These are phyloP conservation scores for Pterulicium gracile DNA, from an alignment of 1,284 basidiomycete species.

Conservation along the genomic window DNA sequence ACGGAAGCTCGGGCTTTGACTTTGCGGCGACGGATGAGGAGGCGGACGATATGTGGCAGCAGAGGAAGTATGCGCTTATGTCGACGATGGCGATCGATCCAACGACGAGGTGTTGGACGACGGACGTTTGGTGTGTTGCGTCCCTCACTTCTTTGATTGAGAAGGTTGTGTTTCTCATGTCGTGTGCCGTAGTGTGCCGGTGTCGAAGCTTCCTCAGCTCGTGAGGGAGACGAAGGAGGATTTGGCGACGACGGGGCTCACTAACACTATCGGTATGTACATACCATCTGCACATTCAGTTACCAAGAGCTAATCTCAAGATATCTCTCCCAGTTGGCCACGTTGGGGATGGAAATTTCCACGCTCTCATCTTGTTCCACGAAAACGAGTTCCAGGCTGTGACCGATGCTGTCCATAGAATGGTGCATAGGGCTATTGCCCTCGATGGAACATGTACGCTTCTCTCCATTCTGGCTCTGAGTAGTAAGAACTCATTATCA, in stretches of 20 bases:
- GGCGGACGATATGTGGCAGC: slow-evolving; percentile 79
- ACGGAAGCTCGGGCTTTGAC: slow-evolving; percentile 61
- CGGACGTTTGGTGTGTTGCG: slow-evolving; percentile 65
- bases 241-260: slow-evolving; percentile 46
- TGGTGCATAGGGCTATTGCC: slow-evolving; percentile 5
- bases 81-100: slow-evolving; percentile 58
- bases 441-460: slow-evolving; percentile 8
- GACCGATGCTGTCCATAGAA: slow-evolving; percentile 4
- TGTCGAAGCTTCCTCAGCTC: slow-evolving; percentile 57
- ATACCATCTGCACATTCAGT: slow-evolving; percentile 69
- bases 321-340: slow-evolving; percentile 10
- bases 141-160: slow-evolving; percentile 9
- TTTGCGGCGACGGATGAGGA: slow-evolving; percentile 72
- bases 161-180: slow-evolving; percentile 12
- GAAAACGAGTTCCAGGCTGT: slow-evolving; percentile 4
- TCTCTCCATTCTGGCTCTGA: neutral
- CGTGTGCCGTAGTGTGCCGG: slow-evolving; percentile 58
- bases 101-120: slow-evolving; percentile 69
- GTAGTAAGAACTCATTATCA: slow-evolving; percentile 7
- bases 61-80: slow-evolving; percentile 78
- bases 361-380: slow-evolving; percentile 39
- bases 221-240: slow-evolving; percentile 73
- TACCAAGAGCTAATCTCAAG: slow-evolving; percentile 29
- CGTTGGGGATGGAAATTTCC: slow-evolving; percentile 29
- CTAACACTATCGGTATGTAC: slow-evolving; percentile 73